A percentile compares a stretch with the other conserved stretches of the same genome.
Evolutionary conservation across 129 eudicot genomes (phyloP).

Genomic region (Oenanthe sinensis): DNA sequence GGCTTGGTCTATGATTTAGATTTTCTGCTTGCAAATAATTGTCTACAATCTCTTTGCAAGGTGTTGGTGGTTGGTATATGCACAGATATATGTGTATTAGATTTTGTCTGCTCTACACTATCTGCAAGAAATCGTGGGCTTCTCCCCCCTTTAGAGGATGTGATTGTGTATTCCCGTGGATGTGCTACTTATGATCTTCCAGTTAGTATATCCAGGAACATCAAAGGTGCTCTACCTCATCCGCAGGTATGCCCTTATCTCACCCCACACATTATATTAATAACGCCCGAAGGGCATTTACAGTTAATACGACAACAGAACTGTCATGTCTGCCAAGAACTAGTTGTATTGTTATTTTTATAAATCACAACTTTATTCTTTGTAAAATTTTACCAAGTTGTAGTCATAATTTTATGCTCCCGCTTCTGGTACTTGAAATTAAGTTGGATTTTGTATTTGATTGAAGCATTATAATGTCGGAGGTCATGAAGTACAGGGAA

Average conservation of each 20-base stretch:
- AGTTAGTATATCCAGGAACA: slow-evolving; percentile 38
- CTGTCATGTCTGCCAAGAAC: background rate
- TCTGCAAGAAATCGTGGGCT: slow-evolving; percentile 78
- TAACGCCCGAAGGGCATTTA: background rate
- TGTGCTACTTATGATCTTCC: slow-evolving; percentile 92
- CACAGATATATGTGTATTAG: slow-evolving; percentile 84
- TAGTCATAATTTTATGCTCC: background rate
- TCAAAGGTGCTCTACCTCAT: slow-evolving; percentile 71
- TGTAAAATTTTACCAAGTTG: background rate
- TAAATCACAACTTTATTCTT: background rate
- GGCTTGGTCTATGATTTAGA: background rate
- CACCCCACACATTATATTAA: background rate
- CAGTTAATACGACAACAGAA: background rate
- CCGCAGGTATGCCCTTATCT: slow-evolving; percentile 61
- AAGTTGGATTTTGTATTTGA: background rate
- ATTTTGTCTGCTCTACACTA: slow-evolving; percentile 67
- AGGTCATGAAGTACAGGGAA: too few relatives aligned
- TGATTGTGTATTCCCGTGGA: slow-evolving; percentile 65
- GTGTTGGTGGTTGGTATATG: slow-evolving; percentile 82
- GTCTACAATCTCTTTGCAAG: slow-evolving; percentile 25
- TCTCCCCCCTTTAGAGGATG: slow-evolving; percentile 60
- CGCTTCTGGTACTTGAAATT: background rate
- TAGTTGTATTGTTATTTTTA: background rate
- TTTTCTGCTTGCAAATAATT: background rate
- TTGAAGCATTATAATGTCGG: background rate